Evolutionary conservation across 2,329 filamentous ascomycete species (phyloP).

Genomic region (Talaromyces sp.): DNA sequence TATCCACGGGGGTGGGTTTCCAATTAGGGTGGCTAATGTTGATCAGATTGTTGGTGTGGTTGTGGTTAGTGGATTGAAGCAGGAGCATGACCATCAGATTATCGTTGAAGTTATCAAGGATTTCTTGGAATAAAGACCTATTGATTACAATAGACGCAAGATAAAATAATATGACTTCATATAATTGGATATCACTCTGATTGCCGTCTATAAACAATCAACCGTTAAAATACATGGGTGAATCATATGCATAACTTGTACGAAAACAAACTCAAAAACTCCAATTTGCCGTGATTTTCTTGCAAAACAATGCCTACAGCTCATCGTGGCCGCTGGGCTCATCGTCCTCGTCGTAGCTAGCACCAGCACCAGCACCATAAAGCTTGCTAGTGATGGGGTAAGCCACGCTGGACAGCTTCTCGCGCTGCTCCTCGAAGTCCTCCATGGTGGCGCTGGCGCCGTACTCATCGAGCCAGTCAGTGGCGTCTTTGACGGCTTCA

Average conservation of each 20-base stretch:
- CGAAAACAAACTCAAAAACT: slow-evolving; percentile 17
- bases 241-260: slow-evolving; percentile 18
- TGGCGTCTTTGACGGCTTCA: slow-evolving; percentile 94
- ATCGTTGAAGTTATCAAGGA: slow-evolving; percentile 67
- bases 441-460: slow-evolving; percentile 77
- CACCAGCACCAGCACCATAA: slow-evolving; percentile 66
- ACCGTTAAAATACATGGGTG: slow-evolving; percentile 19
- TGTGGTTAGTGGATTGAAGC: slow-evolving; percentile 71
- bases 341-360: slow-evolving; percentile 58
- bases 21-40: slow-evolving; percentile 67
- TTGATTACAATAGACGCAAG: neutral
- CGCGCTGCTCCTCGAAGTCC: slow-evolving; percentile 99
- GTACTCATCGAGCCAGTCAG: slow-evolving; percentile 97
- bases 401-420: slow-evolving; percentile 94
- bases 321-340: slow-evolving; percentile 70
- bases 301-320: slow-evolving; percentile 57
- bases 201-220: slow-evolving; percentile 19
- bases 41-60: slow-evolving; percentile 74
- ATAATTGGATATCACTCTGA: slow-evolving; percentile 19
- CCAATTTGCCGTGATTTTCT: slow-evolving; percentile 15
- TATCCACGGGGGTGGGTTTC: slow-evolving; percentile 74
- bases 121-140: slow-evolving; percentile 30
- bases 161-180: slow-evolving; percentile 3
- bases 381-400: slow-evolving; percentile 99
- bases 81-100: slow-evolving; percentile 73